A percentile compares a stretch with the other conserved stretches of the same genome.
phyloP scores from a whole-genome alignment of 352 stramenopile species.

The Phytophthora pluvialis region DNA sequence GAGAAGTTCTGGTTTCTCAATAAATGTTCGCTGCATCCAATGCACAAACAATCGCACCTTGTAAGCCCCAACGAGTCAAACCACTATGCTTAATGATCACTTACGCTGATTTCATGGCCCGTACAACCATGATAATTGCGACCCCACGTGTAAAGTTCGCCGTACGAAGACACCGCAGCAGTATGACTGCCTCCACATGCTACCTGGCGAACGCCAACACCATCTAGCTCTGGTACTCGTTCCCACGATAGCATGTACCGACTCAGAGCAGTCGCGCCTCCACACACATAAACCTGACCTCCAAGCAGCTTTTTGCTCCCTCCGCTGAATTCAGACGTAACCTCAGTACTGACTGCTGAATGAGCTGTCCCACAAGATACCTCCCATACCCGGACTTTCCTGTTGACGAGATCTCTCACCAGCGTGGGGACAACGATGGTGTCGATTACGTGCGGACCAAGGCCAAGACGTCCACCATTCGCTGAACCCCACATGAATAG shows the following conservation, averaged over 20 bases:
- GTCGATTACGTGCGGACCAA: conserved; percentile 75
- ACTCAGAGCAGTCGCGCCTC: conserved; percentile 83
- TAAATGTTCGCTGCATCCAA: conserved; percentile 58
- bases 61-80: neutral
- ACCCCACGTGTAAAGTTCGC: conserved; percentile 94
- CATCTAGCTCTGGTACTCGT: conserved; percentile 57
- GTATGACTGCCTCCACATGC: conserved; percentile 91
- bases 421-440: conserved; percentile 78
- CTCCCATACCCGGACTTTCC: conserved; percentile 79
- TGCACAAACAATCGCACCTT: neutral
- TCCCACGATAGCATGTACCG: conserved; percentile 78
- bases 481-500: conserved; percentile 92
- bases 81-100: conserved; percentile 1
- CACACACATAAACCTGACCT: conserved; percentile 90
- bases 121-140: conserved; percentile 91
- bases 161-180: conserved; percentile 85
- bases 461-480: conserved; percentile 91
- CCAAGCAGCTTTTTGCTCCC: conserved; percentile 73
- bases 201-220: conserved; percentile 70
- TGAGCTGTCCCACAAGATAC: conserved; percentile 77
- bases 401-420: conserved; percentile 73
- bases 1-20: conserved; percentile 78
- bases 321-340: conserved; percentile 58
- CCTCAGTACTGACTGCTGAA: conserved; percentile 83
- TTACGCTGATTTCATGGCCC: conserved; percentile 65